Conservation (phyloP, 495 filamentous ascomycete species). For the Annulohypoxylon maeteangense region DNA sequence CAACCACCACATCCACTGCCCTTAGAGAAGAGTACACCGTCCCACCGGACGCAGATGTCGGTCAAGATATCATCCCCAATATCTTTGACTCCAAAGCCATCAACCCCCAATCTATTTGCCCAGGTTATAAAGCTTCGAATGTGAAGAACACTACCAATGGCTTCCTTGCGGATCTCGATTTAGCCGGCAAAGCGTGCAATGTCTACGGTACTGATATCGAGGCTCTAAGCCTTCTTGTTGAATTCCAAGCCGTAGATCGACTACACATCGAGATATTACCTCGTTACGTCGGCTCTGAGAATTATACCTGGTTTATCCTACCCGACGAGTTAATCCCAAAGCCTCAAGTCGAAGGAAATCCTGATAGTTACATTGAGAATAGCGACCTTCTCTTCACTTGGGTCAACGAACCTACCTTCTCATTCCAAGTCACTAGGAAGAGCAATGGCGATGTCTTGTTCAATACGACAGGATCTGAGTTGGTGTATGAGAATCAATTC, state of each 20-base stretch:
- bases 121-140: slow-evolving; percentile 77
- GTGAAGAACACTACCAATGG: slow-evolving; percentile 59
- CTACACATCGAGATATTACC: slow-evolving; percentile 84
- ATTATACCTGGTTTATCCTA: slow-evolving; percentile 74
- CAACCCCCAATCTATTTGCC: slow-evolving; percentile 77
- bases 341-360: slow-evolving; percentile 59
- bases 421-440: slow-evolving; percentile 73
- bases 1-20: not conserved
- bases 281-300: slow-evolving; percentile 68
- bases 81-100: slow-evolving; percentile 77
- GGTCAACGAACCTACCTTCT: slow-evolving; percentile 74
- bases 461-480: slow-evolving; percentile 70
- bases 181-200: slow-evolving; percentile 76
- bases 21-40: slow-evolving; percentile 6
- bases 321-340: slow-evolving; percentile 71
- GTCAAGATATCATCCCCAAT: slow-evolving; percentile 72
- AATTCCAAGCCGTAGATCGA: slow-evolving; percentile 75
- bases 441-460: slow-evolving; percentile 76
- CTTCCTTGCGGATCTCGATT: slow-evolving; percentile 69
- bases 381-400: slow-evolving; percentile 70
- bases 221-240: slow-evolving; percentile 71
- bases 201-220: slow-evolving; percentile 77
- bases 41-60: slow-evolving; percentile 44
- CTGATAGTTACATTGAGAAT: slow-evolving; percentile 37
- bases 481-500: slow-evolving; percentile 87